Evolutionary conservation across 352 stramenopile genomes (phyloP).

Genomic region (Globisporangium perplexum): DNA sequence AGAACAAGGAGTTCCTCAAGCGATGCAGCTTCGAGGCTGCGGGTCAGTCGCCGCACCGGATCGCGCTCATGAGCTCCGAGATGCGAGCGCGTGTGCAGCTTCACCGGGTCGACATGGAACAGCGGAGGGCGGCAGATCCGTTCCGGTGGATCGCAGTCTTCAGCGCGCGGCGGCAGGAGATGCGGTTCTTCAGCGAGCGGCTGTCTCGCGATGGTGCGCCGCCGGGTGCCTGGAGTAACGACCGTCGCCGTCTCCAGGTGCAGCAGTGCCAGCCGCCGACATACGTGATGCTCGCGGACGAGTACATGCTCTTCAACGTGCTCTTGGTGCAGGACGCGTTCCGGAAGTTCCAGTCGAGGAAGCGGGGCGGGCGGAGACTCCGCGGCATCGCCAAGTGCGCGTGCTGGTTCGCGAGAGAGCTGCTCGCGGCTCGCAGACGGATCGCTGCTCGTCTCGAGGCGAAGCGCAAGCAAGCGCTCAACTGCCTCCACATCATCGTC

Average conservation of each 20-base stretch:
- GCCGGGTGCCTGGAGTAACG: neutral
- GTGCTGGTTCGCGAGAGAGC: conserved; percentile 19
- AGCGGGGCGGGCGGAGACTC: conserved; percentile 16
- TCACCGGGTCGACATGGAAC: conserved; percentile 15
- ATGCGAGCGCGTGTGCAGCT: conserved; percentile 28
- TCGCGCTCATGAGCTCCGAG: conserved; percentile 34
- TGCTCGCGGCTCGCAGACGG: conserved; percentile 20
- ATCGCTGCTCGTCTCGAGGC: conserved; percentile 19
- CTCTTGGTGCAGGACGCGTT: conserved; percentile 66
- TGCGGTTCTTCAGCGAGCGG: conserved; percentile 48
- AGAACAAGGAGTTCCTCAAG: conserved; percentile 23
- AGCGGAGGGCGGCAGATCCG: conserved; percentile 23
- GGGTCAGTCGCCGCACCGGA: conserved; percentile 20
- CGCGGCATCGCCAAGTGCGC: conserved; percentile 28
- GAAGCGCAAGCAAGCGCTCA: conserved; percentile 30
- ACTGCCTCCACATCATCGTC: conserved; percentile 54
- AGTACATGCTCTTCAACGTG: conserved; percentile 56
- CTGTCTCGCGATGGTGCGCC: neutral
- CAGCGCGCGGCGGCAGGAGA: conserved; percentile 40
- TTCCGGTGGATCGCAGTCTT: conserved; percentile 53
- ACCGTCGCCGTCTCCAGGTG: neutral
- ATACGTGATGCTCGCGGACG: conserved; percentile 53
- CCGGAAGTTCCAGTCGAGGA: conserved; percentile 22
- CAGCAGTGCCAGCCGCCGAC: conserved; percentile 14
- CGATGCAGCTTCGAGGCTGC: conserved; percentile 16